Conservation (phyloP, 495 filamentous ascomycete genomes). For the Penicillium paradoxum region DNA sequence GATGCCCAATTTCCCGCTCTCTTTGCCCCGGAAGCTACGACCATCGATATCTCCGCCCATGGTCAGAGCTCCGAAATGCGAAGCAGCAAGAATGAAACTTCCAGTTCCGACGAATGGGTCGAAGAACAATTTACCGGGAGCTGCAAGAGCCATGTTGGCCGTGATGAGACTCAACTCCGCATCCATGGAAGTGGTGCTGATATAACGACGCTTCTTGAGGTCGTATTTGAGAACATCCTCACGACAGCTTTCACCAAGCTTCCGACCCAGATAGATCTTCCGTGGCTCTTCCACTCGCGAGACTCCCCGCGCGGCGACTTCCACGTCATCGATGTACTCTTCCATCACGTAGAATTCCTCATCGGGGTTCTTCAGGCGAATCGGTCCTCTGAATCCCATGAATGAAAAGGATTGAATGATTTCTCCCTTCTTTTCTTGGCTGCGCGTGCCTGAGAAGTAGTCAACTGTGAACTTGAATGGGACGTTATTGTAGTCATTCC, state of each 20-base stretch:
- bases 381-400: constrained; percentile 68
- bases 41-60: constrained; percentile 92
- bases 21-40: constrained; percentile 71
- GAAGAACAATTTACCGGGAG: constrained; percentile 76
- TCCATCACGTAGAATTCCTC: constrained; percentile 75
- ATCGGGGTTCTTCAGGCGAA: constrained; percentile 66
- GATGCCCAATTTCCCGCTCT: constrained; percentile 46
- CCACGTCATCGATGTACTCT: constrained; percentile 56
- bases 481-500: constrained; percentile 54
- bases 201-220: constrained; percentile 87
- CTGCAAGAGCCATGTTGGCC: constrained; percentile 81
- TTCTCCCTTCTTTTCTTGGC: constrained; percentile 49
- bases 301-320: constrained; percentile 15
- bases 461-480: constrained; percentile 84
- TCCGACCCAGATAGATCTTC: constrained; percentile 65
- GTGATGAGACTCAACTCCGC: constrained; percentile 88
- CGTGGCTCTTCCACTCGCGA: constrained; percentile 45
- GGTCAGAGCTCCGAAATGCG: constrained; percentile 79
- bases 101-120: constrained; percentile 96
- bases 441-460: constrained; percentile 65
- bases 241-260: constrained; percentile 57
- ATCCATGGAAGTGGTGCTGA: constrained; percentile 96
- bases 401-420: constrained; percentile 82
- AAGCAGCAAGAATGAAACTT: constrained; percentile 78
- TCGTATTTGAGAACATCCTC: constrained; percentile 70